Evolutionary conservation across 208 protist species (phyloP).

Genomic region (Herpetomonas samuelpessoai): DNA sequence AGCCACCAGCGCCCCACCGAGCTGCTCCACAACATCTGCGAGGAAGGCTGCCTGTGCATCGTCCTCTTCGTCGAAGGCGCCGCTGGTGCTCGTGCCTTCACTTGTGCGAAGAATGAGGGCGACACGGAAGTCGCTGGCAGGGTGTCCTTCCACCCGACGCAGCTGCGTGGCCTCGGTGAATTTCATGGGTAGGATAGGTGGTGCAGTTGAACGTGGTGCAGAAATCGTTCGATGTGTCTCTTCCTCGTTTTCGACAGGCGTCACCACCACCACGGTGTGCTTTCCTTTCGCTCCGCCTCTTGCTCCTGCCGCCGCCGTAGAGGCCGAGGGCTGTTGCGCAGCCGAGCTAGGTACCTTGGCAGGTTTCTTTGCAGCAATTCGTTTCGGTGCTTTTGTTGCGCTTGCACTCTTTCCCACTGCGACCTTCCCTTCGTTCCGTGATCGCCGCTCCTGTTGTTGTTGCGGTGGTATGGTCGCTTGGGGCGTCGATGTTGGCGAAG

Average conservation of each 20-base stretch:
- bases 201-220: background rate
- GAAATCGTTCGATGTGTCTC: background rate
- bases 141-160: constrained; percentile 2
- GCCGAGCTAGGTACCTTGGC: too few species aligned
- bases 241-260: background rate
- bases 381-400: background rate
- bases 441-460: background rate
- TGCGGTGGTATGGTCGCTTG: background rate
- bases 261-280: background rate
- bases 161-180: constrained; percentile 26
- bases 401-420: too few species aligned
- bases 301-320: background rate
- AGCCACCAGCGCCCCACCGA: constrained; percentile 24
- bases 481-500: too few species aligned
- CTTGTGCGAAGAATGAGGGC: constrained; percentile 12
- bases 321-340: too few species aligned
- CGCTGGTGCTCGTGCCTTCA: background rate
- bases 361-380: too few species aligned
- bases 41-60: constrained; percentile 17
- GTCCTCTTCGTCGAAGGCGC: background rate
- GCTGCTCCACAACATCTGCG: constrained; percentile 57
- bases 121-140: constrained; percentile 13
- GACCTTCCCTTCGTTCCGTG: background rate
- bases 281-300: background rate
- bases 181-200: constrained; percentile 11